Evolutionary conservation across 2,329 filamentous ascomycete species (phyloP), one percentile per base, ranked within the genome.

Genomic region (Thielaviopsis populi): DNA sequence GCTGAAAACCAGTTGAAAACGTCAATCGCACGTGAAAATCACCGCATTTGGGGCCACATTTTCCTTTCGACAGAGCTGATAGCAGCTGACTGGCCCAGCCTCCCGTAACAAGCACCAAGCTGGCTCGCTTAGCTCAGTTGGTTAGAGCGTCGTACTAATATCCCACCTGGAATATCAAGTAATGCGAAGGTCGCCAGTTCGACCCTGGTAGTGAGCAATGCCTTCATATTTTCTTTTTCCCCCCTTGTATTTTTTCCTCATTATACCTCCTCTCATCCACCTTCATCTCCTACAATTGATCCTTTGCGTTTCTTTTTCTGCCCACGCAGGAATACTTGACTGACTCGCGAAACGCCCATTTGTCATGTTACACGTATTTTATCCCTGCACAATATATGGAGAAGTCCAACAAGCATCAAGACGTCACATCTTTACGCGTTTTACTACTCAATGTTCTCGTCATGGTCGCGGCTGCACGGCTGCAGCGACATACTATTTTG

Each of bases 81-180:
- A 5, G 3, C 8, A 1, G 13, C 24, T 33, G 1, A 19, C 19
- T 8, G 1, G 6, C 7, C 33, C 33, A 1, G 1, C 33, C 33
- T 37, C 30, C 17, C 33, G 33, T 24, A 56, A 56, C 19, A 42
- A 59, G 19, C 6, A 41, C 7, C 2, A 27, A 62, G 54, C 40
- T 56, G n/a, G 64, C 64, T 65, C 60, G 64, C 64, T 65, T 65
- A 65, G 64, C 59, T 65, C 60, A 65, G 64, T 62, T 65, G 59
- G 63, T 65, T 65, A 65, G 63, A 65, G 63, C 59, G 63, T 62
- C 63, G 63, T 65, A 65, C 63, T 65, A 65, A 65, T 65, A 65
- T 65, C 46, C n/a, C 11, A 65, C 59, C 40, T 30, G 6, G 27
- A 61, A 65, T 59, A 62, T 62, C 24, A 58, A 50, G 59, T 65